Conservation (phyloP, 2,329 filamentous ascomycete genomes). For the Aspergillus sp. region DNA sequence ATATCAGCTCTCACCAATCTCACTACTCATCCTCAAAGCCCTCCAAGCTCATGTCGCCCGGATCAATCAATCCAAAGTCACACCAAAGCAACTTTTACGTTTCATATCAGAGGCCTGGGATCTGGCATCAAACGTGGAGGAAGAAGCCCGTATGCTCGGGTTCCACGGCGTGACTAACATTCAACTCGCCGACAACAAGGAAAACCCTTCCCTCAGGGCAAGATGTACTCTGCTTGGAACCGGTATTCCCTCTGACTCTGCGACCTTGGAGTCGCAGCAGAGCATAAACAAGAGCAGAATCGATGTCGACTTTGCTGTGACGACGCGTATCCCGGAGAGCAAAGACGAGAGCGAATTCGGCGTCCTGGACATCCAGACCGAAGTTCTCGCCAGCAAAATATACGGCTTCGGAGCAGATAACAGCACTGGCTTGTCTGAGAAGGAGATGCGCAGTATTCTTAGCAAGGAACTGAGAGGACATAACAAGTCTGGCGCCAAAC, state of each 20-base stretch:
- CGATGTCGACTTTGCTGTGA: conserved; percentile 43
- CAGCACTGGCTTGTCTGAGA: conserved; percentile 31
- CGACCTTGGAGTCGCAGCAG: conserved; percentile 13
- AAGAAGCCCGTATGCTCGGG: conserved; percentile 46
- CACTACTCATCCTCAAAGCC: conserved; percentile 43
- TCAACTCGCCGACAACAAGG: conserved; percentile 28
- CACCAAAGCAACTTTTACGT: conserved; percentile 40
- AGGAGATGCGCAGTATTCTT: conserved; percentile 38
- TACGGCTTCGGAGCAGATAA: conserved; percentile 39
- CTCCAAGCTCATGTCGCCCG: conserved; percentile 38
- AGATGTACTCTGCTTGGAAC: conserved; percentile 41
- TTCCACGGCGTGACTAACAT: conserved; percentile 47
- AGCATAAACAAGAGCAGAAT: conserved; percentile 22
- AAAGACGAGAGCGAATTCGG: conserved; percentile 23
- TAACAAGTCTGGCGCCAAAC: conserved; percentile 18
- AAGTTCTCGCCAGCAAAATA: conserved; percentile 40
- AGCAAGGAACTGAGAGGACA: conserved; percentile 23
- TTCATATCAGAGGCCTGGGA: conserved; percentile 47
- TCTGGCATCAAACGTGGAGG: conserved; percentile 38
- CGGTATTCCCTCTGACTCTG: conserved; percentile 11
- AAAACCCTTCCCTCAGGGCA: conserved; percentile 31
- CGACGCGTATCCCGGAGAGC: conserved; percentile 24
- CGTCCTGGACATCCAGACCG: conserved; percentile 36
- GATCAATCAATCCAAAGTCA: conserved; percentile 35
- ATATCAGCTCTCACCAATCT: conserved; percentile 34